Conservation (phyloP, 495 filamentous ascomycete genomes). For the Xylaria telfairii region DNA sequence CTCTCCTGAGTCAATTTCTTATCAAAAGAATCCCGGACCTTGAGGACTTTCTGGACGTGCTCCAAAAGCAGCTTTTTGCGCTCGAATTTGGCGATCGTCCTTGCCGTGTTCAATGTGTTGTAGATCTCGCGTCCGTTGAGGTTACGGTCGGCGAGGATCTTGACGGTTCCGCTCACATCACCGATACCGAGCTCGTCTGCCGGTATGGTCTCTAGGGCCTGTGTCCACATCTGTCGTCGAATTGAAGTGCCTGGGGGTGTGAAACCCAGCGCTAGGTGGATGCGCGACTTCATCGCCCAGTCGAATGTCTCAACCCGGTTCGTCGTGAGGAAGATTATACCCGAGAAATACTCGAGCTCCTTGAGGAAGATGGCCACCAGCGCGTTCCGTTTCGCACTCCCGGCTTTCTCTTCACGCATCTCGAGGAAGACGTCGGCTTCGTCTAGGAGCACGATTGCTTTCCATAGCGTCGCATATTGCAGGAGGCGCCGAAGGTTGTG, state of each 20-base stretch:
- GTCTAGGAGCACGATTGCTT: conserved; percentile 73
- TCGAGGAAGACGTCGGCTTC: conserved; percentile 79
- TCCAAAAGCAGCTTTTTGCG: conserved; percentile 32
- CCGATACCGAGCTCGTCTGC: conserved; percentile 3
- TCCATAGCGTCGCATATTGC: conserved; percentile 83
- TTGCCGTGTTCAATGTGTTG: conserved; percentile 41
- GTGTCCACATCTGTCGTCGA: conserved; percentile 28
- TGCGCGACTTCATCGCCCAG: conserved; percentile 58
- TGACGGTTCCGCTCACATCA: neutral
- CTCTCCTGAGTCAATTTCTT: conserved; percentile 11
- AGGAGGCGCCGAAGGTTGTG: conserved; percentile 75
- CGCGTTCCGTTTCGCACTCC: conserved; percentile 64
- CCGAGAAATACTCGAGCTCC: conserved; percentile 48
- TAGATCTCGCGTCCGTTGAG: conserved; percentile 47
- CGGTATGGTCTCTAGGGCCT: conserved; percentile 11
- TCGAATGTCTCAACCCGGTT: conserved; percentile 55
- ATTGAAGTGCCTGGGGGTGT: conserved; percentile 19
- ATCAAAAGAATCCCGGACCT: conserved; percentile 24
- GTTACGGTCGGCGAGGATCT: conserved; percentile 20
- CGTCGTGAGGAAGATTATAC: conserved; percentile 52
- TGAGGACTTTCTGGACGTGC: conserved; percentile 38
- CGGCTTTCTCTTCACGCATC: conserved; percentile 68
- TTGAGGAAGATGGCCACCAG: conserved; percentile 58
- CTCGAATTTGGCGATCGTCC: conserved; percentile 37
- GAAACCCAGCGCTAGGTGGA: conserved; percentile 43